Conservation (phyloP, 495 filamentous ascomycete species). For the Aspergillus baeticus region DNA sequence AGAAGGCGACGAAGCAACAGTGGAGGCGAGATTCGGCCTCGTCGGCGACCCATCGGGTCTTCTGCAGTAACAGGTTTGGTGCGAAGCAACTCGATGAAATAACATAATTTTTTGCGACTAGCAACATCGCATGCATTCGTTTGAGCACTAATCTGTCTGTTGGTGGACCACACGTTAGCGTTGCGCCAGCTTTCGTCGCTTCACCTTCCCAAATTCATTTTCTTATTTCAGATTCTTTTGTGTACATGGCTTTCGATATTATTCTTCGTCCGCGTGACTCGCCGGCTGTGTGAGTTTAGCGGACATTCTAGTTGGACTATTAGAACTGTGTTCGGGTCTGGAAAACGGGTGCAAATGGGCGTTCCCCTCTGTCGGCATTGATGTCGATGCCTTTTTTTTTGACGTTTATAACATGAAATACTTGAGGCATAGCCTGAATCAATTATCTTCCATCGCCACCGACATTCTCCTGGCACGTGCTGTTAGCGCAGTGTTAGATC, state of each 20-base stretch:
- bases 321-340: slow-evolving; percentile 50
- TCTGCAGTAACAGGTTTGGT: slow-evolving; percentile 41
- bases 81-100: slow-evolving; percentile 49
- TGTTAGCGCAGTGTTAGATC: not conserved
- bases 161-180: slow-evolving; percentile 16
- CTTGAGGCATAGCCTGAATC: slow-evolving; percentile 23
- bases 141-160: slow-evolving; percentile 27
- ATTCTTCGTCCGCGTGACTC: slow-evolving; percentile 29
- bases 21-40: slow-evolving; percentile 45
- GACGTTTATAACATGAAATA: slow-evolving; percentile 28
- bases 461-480: slow-evolving; percentile 2
- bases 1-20: slow-evolving; percentile 48
- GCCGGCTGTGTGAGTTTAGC: slow-evolving; percentile 26
- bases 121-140: slow-evolving; percentile 8
- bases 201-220: slow-evolving; percentile 20
- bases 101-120: slow-evolving; percentile 29
- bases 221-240: slow-evolving; percentile 28
- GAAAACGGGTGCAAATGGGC: slow-evolving; percentile 52
- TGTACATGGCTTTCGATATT: slow-evolving; percentile 50
- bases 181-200: slow-evolving; percentile 9
- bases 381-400: slow-evolving; percentile 41
- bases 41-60: slow-evolving; percentile 45
- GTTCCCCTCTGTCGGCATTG: slow-evolving; percentile 41
- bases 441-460: slow-evolving; percentile 13
- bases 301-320: slow-evolving; percentile 43